Conservation (phyloP, 305 asterid genomes). For the Fraxinus ornus region DNA sequence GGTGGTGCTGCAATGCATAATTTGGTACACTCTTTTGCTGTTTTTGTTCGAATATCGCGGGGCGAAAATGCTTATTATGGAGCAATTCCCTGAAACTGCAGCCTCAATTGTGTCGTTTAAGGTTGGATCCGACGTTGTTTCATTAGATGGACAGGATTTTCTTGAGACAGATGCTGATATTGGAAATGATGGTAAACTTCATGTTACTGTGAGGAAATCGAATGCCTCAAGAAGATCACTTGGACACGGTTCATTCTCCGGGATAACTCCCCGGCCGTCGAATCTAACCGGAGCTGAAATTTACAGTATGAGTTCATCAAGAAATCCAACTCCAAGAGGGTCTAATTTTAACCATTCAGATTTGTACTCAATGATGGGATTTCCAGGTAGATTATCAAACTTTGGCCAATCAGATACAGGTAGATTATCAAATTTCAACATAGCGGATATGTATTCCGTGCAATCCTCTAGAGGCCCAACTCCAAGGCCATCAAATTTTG, state of each 20-base stretch:
- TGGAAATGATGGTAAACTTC: conserved; percentile 88
- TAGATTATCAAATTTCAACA: conserved; percentile 61
- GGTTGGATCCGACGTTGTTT: conserved; percentile 94
- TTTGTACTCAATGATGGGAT: conserved; percentile 71
- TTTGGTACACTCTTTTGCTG: conserved; percentile 86
- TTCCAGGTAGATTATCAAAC: conserved; percentile 75
- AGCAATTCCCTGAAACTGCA: conserved; percentile 91
- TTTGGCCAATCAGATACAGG: conserved; percentile 78
- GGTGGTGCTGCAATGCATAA: conserved; percentile 85
- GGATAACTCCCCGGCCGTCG: conserved; percentile 68
- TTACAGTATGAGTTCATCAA: conserved; percentile 53
- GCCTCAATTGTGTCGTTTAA: conserved; percentile 86
- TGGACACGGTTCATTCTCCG: conserved; percentile 42
- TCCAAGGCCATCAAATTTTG: conserved; percentile 87
- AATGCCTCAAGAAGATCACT: conserved; percentile 80
- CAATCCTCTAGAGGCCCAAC: conserved; percentile 89
- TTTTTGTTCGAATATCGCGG: conserved; percentile 89
- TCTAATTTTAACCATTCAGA: conserved; percentile 57
- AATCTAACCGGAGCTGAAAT: conserved; percentile 56
- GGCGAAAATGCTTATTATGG: conserved; percentile 81
- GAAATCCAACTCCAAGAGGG: conserved; percentile 55
- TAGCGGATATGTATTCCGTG: conserved; percentile 76
- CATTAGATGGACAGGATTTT: conserved; percentile 90
- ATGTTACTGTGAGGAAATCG: conserved; percentile 80
- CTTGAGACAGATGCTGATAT: conserved; percentile 87